phyloP scores from a whole-genome alignment of 345 rosid genomes.

The Gossypium rotundifolium region DNA sequence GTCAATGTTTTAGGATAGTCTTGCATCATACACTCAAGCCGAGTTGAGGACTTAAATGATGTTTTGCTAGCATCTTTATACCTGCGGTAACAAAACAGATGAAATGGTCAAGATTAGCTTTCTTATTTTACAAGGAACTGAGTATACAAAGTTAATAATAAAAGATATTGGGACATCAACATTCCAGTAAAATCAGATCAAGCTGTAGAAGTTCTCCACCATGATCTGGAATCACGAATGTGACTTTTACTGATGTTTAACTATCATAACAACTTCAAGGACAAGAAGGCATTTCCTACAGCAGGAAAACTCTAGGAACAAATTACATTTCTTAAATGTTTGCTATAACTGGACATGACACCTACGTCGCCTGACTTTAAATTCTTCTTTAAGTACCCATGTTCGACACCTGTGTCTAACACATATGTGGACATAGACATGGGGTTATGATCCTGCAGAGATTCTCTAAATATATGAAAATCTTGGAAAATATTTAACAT shows the following conservation, averaged over 20 bases:
- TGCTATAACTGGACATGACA: neutral
- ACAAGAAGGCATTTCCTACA: neutral
- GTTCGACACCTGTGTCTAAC: neutral
- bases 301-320: neutral
- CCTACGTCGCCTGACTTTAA: neutral
- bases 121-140: neutral
- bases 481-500: neutral
- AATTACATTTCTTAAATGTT: neutral
- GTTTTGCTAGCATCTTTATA: slow-evolving; percentile 90
- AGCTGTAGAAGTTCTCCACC: neutral
- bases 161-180: neutral
- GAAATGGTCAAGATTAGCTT: slow-evolving; percentile 4
- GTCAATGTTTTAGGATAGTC: slow-evolving; percentile 95
- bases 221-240: neutral
- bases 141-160: neutral
- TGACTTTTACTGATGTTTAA: slow-evolving; percentile 2
- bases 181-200: neutral
- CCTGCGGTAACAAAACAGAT: slow-evolving; percentile 34
- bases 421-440: neutral
- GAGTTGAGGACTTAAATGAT: slow-evolving; percentile 19
- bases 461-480: neutral
- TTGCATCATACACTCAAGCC: slow-evolving; percentile 98
- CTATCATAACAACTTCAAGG: neutral
- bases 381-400: neutral
- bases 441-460: neutral